Conservation (phyloP, 1,139 yeast genomes). For the Pneumocystis sp. region DNA sequence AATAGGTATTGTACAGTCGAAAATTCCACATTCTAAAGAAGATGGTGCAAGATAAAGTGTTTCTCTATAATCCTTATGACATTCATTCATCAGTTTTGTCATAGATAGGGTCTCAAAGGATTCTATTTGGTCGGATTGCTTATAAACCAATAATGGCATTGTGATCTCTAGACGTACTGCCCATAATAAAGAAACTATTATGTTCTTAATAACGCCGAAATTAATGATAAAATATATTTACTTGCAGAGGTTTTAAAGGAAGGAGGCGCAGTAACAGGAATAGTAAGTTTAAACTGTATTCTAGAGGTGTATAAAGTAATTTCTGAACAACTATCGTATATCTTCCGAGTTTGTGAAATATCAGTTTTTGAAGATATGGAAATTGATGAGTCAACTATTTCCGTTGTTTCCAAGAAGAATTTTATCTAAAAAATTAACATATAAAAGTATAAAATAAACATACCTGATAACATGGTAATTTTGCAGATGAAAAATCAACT, state of each 20-base stretch:
- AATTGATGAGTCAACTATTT: neutral
- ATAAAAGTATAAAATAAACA: neutral
- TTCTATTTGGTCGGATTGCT: neutral
- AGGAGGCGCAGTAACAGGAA: neutral
- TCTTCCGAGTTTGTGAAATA: neutral
- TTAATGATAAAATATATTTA: neutral
- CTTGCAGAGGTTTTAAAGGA: neutral
- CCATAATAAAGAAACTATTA: neutral
- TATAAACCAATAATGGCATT: neutral
- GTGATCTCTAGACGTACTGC: neutral
- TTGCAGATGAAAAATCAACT: neutral
- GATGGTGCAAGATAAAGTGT: neutral
- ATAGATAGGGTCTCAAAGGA: neutral
- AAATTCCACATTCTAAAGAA: neutral
- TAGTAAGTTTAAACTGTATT: neutral
- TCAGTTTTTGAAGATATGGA: neutral
- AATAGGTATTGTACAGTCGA: neutral
- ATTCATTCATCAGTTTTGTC: neutral
- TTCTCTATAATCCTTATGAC: neutral
- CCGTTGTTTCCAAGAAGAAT: neutral
- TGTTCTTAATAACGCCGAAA: neutral
- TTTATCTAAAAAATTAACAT: neutral
- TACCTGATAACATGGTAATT: neutral
- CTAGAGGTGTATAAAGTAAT: neutral
- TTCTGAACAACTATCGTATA: neutral